phyloP scores from a whole-genome alignment of 208 protist genomes.

The Leishmania tropica region DNA sequence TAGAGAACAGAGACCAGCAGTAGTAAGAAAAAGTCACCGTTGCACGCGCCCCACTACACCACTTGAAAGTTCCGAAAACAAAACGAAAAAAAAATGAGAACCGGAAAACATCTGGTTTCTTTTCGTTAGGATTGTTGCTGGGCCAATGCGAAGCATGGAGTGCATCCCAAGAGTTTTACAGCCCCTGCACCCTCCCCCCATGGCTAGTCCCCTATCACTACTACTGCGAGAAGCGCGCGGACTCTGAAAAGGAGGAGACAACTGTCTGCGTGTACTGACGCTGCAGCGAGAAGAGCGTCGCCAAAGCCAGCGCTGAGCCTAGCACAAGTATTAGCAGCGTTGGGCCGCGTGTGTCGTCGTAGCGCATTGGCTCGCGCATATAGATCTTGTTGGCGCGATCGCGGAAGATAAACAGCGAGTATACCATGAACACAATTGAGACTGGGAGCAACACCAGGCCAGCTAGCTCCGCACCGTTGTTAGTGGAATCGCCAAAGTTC shows the following conservation, averaged over 20 bases:
- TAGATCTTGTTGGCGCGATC: conserved; percentile 91
- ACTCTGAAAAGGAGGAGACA: conserved; percentile 61
- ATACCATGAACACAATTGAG: conserved; percentile 91
- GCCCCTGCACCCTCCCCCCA: background rate
- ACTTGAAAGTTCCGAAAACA: background rate
- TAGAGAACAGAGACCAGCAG: background rate
- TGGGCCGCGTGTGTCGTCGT: conserved; percentile 89
- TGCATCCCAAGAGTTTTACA: background rate
- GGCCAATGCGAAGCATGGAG: background rate
- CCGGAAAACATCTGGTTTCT: background rate
- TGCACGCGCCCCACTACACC: background rate
- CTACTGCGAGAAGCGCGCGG: conserved; percentile 50
- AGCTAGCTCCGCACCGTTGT: conserved; percentile 80
- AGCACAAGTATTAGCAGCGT: conserved; percentile 88
- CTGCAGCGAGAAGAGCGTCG: conserved; percentile 89
- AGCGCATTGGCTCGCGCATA: conserved; percentile 93
- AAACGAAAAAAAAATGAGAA: background rate
- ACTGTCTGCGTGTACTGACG: conserved; percentile 73
- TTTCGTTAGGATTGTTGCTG: background rate
- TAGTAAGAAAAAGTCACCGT: background rate
- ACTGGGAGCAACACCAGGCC: conserved; percentile 85
- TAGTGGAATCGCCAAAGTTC: conserved; percentile 82
- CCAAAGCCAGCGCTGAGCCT: conserved; percentile 66
- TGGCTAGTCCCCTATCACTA: background rate
- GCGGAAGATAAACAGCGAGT: conserved; percentile 88